Evolutionary conservation across 345 rosid species (phyloP), one percentile per base, ranked within the genome.

Genomic region (Raphanus sativus): DNA sequence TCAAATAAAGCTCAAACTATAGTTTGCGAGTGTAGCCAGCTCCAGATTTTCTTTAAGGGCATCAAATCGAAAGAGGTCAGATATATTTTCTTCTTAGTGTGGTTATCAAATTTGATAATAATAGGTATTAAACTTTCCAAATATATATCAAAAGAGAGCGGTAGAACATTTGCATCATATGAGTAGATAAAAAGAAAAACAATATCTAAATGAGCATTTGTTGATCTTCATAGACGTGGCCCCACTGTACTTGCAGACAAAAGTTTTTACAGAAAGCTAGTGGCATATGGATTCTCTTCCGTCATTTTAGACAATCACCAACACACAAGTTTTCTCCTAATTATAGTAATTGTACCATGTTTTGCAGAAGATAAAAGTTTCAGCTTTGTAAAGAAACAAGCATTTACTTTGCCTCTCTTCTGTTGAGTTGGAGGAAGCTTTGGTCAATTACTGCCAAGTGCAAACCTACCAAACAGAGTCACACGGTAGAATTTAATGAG

Each of bases 201-300:
- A 32, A 32, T 32, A 32, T 32, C 6, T n/a, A 63, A 78, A 50
- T 15, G 69, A 67, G 65, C 52, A 73, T 71, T 76, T 81, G 69
- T 10, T 66, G 55, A 69, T 65, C 54, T 69, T 64, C 56, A 69
- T 71, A 79, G 75, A 70, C 56, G 34, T 33, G 36, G 48, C 78
- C 82, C 67, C 16, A 79, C 71, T 63, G 79, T 79, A 74, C 78
- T 79, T 74, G 75, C 71, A 79, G 82, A 79, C 82, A 74, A 74
- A 63, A 42, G 56, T 12, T 70, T 78, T 38, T 48, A 72, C 75
- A 62, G 75, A 69, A 56, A 75, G 63, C 78, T 69, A 62, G 71
- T 79, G 75, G 54, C 75, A 64, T 64, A 69, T 74, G 79, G 82
- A 79, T 79, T 73, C 67, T 74, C 73, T 38, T 68, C 66, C n/a